Conservation (phyloP, 768 basidiomycete genomes). For the Termitomyces sp. region DNA sequence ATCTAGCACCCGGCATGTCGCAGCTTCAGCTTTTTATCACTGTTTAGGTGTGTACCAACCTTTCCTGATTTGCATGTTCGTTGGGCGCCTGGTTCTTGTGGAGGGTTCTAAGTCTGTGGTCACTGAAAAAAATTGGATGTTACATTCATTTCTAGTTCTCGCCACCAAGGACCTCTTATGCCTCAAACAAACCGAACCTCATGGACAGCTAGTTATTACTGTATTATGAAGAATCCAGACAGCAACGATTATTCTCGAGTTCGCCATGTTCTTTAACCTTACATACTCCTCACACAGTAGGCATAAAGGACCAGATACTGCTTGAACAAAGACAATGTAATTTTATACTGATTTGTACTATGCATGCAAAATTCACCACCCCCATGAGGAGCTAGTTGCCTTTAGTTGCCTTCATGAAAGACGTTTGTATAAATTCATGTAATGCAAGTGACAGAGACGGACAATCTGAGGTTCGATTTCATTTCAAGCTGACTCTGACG, state of each 20-base stretch:
- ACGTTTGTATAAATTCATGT: background rate
- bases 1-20: constrained; percentile 72
- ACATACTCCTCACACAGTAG: background rate
- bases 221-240: constrained; percentile 1
- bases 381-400: background rate
- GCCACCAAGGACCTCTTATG: constrained; percentile 68
- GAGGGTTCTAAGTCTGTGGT: constrained; percentile 1
- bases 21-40: constrained; percentile 80
- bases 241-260: background rate
- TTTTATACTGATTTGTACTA: background rate
- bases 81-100: background rate
- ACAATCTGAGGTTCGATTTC: no score
- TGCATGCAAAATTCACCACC: background rate
- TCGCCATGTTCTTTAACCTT: background rate
- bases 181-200: constrained; percentile 56
- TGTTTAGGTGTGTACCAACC: constrained; percentile 57
- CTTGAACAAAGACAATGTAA: background rate
- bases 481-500: no score
- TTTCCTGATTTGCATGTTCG: background rate
- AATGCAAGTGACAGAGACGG: background rate
- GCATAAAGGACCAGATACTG: background rate
- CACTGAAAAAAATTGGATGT: constrained; percentile 1
- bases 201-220: constrained; percentile 31
- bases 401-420: background rate
- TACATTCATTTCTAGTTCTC: constrained; percentile 44